phyloP scores from a whole-genome alignment of 805 yeast genomes.

The Myxozyma geophila region DNA sequence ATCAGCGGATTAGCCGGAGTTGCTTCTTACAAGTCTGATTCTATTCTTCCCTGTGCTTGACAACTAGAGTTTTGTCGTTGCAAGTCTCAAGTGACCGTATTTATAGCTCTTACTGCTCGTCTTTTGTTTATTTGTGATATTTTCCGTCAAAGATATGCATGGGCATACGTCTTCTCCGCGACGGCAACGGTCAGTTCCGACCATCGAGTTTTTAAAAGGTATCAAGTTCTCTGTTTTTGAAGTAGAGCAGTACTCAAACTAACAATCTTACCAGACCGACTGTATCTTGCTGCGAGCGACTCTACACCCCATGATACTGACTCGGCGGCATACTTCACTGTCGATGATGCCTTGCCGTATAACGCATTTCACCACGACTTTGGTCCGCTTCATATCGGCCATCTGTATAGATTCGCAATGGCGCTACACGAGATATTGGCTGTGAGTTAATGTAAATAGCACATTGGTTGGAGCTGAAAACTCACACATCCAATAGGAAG shows the following conservation, averaged over 20 bases:
- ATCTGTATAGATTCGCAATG: constrained; percentile 92
- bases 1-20: no score
- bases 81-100: neutral
- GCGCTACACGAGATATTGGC: constrained; percentile 88
- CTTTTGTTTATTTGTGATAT: neutral
- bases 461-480: neutral
- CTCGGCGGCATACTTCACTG: constrained; percentile 81
- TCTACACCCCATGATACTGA: constrained; percentile 74
- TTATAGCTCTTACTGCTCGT: neutral
- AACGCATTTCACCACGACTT: constrained; percentile 95
- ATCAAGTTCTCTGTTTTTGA: constrained; percentile 2
- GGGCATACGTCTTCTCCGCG: constrained; percentile 19
- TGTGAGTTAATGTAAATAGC: constrained; percentile 22
- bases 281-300: constrained; percentile 90
- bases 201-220: constrained; percentile 48
- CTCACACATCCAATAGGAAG: constrained; percentile 50
- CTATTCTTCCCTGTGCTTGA: no score
- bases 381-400: constrained; percentile 95
- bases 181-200: constrained; percentile 39
- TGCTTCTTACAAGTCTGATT: no score
- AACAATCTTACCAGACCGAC: constrained; percentile 51
- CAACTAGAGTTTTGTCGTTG: no score
- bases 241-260: neutral
- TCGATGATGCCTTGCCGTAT: constrained; percentile 89
- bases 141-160: neutral